Evolutionary conservation across 2,329 filamentous ascomycete genomes (phyloP).

Genomic region (Claviceps arundinis): DNA sequence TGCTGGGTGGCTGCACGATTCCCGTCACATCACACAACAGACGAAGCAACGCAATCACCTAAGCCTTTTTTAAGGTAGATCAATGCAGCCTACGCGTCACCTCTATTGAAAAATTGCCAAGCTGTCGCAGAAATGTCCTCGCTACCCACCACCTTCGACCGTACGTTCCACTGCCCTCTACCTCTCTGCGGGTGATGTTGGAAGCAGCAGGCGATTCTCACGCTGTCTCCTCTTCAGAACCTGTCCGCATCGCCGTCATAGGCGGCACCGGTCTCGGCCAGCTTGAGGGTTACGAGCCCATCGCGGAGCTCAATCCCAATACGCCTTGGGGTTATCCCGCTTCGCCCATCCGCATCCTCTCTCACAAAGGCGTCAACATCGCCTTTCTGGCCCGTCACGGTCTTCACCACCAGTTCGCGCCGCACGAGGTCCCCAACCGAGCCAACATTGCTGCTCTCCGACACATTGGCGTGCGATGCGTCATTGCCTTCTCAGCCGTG

Average conservation of each 20-base stretch:
- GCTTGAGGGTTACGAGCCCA: slow-evolving; percentile 74
- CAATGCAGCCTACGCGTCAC: too few species aligned
- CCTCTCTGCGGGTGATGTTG: background rate
- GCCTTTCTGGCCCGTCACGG: slow-evolving; percentile 95
- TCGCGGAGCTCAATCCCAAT: slow-evolving; percentile 59
- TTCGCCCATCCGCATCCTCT: slow-evolving; percentile 69
- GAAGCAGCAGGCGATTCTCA: background rate
- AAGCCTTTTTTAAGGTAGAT: too few species aligned
- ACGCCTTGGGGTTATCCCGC: slow-evolving; percentile 85
- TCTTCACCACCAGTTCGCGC: slow-evolving; percentile 73
- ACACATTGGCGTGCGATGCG: slow-evolving; percentile 72
- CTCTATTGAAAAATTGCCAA: background rate
- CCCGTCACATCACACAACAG: too few species aligned
- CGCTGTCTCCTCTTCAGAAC: slow-evolving; percentile 27
- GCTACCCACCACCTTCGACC: slow-evolving; percentile 45
- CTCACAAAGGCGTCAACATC: slow-evolving; percentile 69
- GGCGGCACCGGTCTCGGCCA: slow-evolving; percentile 86
- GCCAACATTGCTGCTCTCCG: slow-evolving; percentile 98
- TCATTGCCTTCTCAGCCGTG: slow-evolving; percentile 92
- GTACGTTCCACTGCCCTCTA: slow-evolving; percentile 24
- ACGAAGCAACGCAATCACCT: too few species aligned
- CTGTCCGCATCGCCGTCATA: slow-evolving; percentile 76
- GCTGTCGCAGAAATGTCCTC: slow-evolving; percentile 27
- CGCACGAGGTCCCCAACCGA: slow-evolving; percentile 85
- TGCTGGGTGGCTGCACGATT: too few species aligned